Conservation (phyloP, 208 protist genomes). For the Jaenimonas drosophilae region DNA sequence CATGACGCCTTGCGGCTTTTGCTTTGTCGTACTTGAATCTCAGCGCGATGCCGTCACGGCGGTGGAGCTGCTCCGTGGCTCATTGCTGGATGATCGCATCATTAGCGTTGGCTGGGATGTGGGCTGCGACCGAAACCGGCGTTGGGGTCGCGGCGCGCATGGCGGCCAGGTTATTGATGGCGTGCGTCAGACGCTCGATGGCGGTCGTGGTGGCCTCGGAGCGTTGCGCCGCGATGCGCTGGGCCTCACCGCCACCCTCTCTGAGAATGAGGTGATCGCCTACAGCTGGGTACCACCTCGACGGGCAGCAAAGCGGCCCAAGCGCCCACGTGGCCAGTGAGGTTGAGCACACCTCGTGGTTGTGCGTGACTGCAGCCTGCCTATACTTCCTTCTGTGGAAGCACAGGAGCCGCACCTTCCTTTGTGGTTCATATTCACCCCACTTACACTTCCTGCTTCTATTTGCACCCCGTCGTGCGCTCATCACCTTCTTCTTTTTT, state of each 20-base stretch:
- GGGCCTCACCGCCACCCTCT: conserved; percentile 29
- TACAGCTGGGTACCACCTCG: conserved; percentile 59
- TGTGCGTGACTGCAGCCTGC: background rate
- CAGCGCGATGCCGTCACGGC: conserved; percentile 86
- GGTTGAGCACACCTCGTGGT: too few relatives aligned
- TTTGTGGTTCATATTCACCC: conserved; percentile 2
- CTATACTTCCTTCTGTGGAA: background rate
- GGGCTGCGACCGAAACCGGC: conserved; percentile 59
- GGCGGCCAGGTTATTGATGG: conserved; percentile 91
- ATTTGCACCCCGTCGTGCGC: too few relatives aligned
- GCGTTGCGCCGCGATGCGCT: conserved; percentile 59
- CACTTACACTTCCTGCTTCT: too few relatives aligned
- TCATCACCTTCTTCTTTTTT: too few relatives aligned
- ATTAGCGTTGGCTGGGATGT: conserved; percentile 84
- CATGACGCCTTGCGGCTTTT: conserved; percentile 97
- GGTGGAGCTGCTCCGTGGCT: conserved; percentile 72
- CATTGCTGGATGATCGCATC: conserved; percentile 71
- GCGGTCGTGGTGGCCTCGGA: conserved; percentile 87
- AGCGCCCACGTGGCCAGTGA: too few relatives aligned
- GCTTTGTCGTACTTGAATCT: conserved; percentile 97
- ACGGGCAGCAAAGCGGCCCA: conserved; percentile 7
- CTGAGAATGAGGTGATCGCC: conserved; percentile 33
- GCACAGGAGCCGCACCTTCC: background rate
- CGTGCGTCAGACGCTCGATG: conserved; percentile 86
- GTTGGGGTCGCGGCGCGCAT: conserved; percentile 78